These are phyloP conservation scores for Globisporangium canariense DNA, from an alignment of 352 stramenopile genomes.

Conservation along the genomic window DNA sequence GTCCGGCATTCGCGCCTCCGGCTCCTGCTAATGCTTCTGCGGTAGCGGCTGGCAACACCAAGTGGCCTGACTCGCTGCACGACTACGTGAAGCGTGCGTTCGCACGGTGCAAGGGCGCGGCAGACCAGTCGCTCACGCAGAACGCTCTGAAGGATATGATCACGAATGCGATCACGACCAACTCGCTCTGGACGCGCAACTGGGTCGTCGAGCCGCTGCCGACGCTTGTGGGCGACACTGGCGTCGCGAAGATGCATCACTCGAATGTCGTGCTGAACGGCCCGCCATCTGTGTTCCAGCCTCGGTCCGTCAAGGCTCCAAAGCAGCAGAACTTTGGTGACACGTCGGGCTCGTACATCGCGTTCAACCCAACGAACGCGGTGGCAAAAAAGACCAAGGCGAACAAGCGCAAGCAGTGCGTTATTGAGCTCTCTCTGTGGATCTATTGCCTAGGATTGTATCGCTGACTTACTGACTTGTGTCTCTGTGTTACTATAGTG, in stretches of 20 bases:
- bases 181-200: slow-evolving; percentile 84
- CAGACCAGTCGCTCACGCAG: slow-evolving; percentile 77
- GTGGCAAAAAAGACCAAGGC: slow-evolving; percentile 46
- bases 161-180: slow-evolving; percentile 80
- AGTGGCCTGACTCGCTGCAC: slow-evolving; percentile 83
- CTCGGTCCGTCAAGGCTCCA: slow-evolving; percentile 8
- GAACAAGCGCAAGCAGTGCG: slow-evolving; percentile 59
- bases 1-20: slow-evolving; percentile 9
- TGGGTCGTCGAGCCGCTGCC: slow-evolving; percentile 75
- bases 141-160: slow-evolving; percentile 80
- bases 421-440: slow-evolving; percentile 4
- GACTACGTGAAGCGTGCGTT: slow-evolving; percentile 88
- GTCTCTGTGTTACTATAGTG: slow-evolving; percentile 1
- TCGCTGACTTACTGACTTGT: not conserved
- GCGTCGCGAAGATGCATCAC: slow-evolving; percentile 19
- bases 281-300: slow-evolving; percentile 5
- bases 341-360: slow-evolving; percentile 35
- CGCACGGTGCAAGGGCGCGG: slow-evolving; percentile 63
- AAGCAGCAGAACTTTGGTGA: slow-evolving; percentile 11
- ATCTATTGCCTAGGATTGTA: not conserved
- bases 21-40: slow-evolving; percentile 12
- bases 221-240: slow-evolving; percentile 52
- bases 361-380: slow-evolving; percentile 35
- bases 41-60: slow-evolving; percentile 34
- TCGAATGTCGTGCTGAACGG: slow-evolving; percentile 7